Conservation (phyloP, 2,329 filamentous ascomycete genomes). For the Grosmannia penicillata region DNA sequence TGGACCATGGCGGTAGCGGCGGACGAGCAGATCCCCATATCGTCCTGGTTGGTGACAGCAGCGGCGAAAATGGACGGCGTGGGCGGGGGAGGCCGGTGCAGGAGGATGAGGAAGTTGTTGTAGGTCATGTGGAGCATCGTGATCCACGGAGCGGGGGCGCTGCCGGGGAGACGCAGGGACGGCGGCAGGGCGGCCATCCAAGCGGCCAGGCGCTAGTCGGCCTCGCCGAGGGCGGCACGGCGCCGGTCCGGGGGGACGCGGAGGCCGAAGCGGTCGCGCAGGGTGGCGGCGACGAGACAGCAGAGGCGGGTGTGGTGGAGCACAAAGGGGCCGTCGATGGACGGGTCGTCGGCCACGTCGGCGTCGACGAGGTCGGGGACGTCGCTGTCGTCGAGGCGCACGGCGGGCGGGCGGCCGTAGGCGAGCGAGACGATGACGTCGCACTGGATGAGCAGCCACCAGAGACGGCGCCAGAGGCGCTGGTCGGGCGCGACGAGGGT, state of each 20-base stretch:
- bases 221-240: background rate
- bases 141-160: constrained; percentile 1
- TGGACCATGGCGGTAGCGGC: background rate
- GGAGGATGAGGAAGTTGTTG: constrained; percentile 6
- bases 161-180: background rate
- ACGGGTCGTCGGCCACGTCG: background rate
- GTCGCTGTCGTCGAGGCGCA: constrained; percentile 36
- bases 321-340: background rate
- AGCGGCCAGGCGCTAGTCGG: constrained; percentile 5
- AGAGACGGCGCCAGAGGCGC: constrained; percentile 21
- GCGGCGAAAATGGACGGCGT: background rate
- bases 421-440: constrained; percentile 21
- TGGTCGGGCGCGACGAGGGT: constrained; percentile 17
- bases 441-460: constrained; percentile 25
- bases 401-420: constrained; percentile 35
- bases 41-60: constrained; percentile 2
- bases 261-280: constrained; percentile 6
- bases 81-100: constrained; percentile 5
- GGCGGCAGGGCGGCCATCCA: constrained; percentile 6
- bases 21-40: constrained; percentile 3
- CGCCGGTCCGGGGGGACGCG: constrained; percentile 3
- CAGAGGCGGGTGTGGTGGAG: constrained; percentile 4
- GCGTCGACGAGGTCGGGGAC: constrained; percentile 21
- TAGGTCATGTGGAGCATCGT: constrained; percentile 7
- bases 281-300: constrained; percentile 3